Percentiles rank a stretch among this genome's conserved stretches.
phyloP scores from a whole-genome alignment of 305 asterid genomes.

The Fraxinus floribunda region DNA sequence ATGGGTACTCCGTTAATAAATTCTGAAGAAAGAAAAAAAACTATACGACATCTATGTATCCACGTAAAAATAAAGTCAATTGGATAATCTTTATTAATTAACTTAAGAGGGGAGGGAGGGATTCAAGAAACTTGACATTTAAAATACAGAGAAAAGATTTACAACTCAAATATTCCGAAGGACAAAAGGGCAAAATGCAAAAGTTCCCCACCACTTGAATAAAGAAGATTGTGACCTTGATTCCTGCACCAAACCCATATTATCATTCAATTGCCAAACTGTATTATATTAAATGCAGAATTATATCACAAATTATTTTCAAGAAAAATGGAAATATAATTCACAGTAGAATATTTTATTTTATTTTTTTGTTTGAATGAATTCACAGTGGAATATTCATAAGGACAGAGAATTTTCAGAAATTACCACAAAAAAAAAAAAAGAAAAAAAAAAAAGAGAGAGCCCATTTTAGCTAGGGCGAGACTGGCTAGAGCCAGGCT shows the following conservation, averaged over 20 bases:
- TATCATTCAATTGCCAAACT: background rate
- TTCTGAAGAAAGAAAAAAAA: background rate
- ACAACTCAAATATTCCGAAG: background rate
- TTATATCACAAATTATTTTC: background rate
- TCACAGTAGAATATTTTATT: slow-evolving; percentile 30
- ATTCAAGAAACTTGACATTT: background rate
- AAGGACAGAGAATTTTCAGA: slow-evolving; percentile 21
- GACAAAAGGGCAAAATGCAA: background rate
- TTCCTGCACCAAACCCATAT: slow-evolving; percentile 29
- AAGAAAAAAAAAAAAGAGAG: background rate
- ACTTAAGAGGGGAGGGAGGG: background rate
- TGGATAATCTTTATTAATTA: background rate
- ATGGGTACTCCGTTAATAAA: background rate
- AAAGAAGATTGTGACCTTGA: slow-evolving; percentile 51
- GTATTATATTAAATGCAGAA: background rate
- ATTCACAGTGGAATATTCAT: slow-evolving; percentile 24
- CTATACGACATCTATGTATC: background rate
- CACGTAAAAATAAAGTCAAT: background rate
- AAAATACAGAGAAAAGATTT: background rate
- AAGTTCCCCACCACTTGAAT: slow-evolving; percentile 41
- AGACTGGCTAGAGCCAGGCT: slow-evolving; percentile 38
- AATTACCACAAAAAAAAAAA: background rate
- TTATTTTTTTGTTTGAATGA: background rate
- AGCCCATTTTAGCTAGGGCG: slow-evolving; percentile 36
- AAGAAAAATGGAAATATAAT: slow-evolving; percentile 2